Conservation (phyloP, 768 basidiomycete species). For the Dioszegia hungarica region DNA sequence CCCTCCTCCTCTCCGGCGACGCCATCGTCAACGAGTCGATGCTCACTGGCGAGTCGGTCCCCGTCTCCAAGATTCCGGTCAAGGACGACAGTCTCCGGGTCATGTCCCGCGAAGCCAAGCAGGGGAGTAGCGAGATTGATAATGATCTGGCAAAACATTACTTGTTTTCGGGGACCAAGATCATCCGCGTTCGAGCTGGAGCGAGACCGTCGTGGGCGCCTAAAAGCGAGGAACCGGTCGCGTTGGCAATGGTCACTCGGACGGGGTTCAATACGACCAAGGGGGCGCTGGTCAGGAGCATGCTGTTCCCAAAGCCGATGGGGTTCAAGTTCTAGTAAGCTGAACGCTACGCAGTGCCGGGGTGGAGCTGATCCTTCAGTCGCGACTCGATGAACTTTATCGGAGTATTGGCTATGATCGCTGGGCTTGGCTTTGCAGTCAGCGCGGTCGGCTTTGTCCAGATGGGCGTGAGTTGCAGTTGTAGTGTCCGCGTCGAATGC, state of each 20-base stretch:
- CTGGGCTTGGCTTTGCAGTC: conserved; percentile 80
- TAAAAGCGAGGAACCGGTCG: conserved; percentile 49
- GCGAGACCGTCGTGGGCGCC: conserved; percentile 52
- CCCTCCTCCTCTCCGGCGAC: conserved; percentile 89
- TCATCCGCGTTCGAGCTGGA: conserved; percentile 73
- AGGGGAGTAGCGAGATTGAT: conserved; percentile 48
- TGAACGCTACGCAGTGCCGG: background rate
- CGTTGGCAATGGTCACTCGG: conserved; percentile 75
- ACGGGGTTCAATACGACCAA: conserved; percentile 98
- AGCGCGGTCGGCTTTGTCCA: conserved; percentile 87
- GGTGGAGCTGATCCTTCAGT: conserved; percentile 10
- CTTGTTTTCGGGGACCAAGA: conserved; percentile 81
- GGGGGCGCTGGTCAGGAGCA: conserved; percentile 88
- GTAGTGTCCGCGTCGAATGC: background rate
- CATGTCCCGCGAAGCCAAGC: conserved; percentile 64
- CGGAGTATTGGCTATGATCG: conserved; percentile 82
- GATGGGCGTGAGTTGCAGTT: conserved; percentile 55
- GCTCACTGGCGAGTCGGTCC: conserved; percentile 85
- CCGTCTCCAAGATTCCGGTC: conserved; percentile 82
- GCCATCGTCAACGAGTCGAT: conserved; percentile 98
- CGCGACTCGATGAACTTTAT: conserved; percentile 63
- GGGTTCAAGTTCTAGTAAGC: conserved; percentile 94
- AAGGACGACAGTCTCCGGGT: conserved; percentile 68
- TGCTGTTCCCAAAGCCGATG: conserved; percentile 97
- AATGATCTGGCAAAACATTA: conserved; percentile 72